Base-by-base conservation (phyloP, 2,329 filamentous ascomycete species). In the Epichloe brachyelytri region DNA sequence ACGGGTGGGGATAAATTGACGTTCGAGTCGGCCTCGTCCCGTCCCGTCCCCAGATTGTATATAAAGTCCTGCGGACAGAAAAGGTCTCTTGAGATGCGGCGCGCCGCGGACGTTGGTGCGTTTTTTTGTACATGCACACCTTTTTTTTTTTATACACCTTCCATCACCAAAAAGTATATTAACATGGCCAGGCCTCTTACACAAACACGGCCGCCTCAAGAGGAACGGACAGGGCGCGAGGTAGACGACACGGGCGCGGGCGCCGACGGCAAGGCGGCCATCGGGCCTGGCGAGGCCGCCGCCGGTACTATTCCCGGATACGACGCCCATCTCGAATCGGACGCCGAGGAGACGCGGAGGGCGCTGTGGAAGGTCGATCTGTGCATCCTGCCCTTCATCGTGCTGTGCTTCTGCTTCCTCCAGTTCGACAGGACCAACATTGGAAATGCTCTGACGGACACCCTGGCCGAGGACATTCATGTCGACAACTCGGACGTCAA, bases 401-500 rank as follows among this genome's bases (percentile, higher is more conserved):
- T 66, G 2, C 55, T 63, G 4, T 63, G 61, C 30, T 66, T 66
- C 36, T 64, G 58, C 36, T 62, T 64, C 40, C 61, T 66, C 2
- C 63, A 66, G 17, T 64, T 66, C 37, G 62, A 66, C 33, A 60
- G 62, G 7, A 64, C 55, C 44, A 73, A 71, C 53, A 74, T 75
- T 49, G 69, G 70, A 51, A 76, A 74, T 36, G 75, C 75, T 3
- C 56, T 78, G 39, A 78, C 75, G 3, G 75, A 77, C 40, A 72
- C 67, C 3, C 69, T 78, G 43, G 67, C 72, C 14, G 53, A 65
- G 3, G 75, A 78, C 51, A 67, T 78, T 5, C 61, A 65, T 14
- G 69, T 78, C 50, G 68, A 66, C 1, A 75, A 75, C 37, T 67
- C 73, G 48, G 69, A 78, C 46, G 70, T 77, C 56, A 78, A 78